Percentiles rank a stretch among this genome's conserved stretches.
These are phyloP conservation scores for Puccinia polysora DNA, from an alignment of 1,284 basidiomycete genomes.

Conservation along the genomic window DNA sequence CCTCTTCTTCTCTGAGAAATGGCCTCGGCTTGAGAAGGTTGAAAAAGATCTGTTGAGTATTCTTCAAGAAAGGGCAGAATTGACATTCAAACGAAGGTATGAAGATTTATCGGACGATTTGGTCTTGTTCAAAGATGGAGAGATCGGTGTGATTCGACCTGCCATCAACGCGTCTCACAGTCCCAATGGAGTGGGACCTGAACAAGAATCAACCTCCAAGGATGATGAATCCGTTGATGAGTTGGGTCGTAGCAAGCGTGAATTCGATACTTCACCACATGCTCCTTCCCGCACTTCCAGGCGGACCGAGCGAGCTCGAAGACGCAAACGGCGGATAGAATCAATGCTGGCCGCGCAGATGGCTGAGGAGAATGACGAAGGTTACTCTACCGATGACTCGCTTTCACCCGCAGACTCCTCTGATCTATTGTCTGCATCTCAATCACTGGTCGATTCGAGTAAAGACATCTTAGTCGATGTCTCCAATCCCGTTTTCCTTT, in stretches of 20 bases:
- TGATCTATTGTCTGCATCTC: slow-evolving; percentile 67
- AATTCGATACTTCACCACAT: slow-evolving; percentile 16
- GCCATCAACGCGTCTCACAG: neutral
- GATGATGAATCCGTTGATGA: slow-evolving; percentile 58
- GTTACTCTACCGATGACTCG: slow-evolving; percentile 77
- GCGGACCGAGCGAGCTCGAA: slow-evolving; percentile 47
- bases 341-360: slow-evolving; percentile 50
- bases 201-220: slow-evolving; percentile 38
- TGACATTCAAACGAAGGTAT: slow-evolving; percentile 64
- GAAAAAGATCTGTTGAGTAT: slow-evolving; percentile 73
- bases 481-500: slow-evolving; percentile 73
- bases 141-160: slow-evolving; percentile 43
- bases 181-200: slow-evolving; percentile 49
- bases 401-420: slow-evolving; percentile 63
- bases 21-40: slow-evolving; percentile 74
- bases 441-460: slow-evolving; percentile 59
- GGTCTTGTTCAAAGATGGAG: slow-evolving; percentile 64
- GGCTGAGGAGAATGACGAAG: slow-evolving; percentile 60
- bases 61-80: slow-evolving; percentile 67
- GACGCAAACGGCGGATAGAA: slow-evolving; percentile 59
- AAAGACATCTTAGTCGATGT: slow-evolving; percentile 69
- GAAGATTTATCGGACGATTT: slow-evolving; percentile 79
- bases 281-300: slow-evolving; percentile 51
- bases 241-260: slow-evolving; percentile 55
- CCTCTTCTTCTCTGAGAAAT: slow-evolving; percentile 87